Conservation (phyloP, 2,329 filamentous ascomycete species). For the Hymenoscyphus fraxineus region DNA sequence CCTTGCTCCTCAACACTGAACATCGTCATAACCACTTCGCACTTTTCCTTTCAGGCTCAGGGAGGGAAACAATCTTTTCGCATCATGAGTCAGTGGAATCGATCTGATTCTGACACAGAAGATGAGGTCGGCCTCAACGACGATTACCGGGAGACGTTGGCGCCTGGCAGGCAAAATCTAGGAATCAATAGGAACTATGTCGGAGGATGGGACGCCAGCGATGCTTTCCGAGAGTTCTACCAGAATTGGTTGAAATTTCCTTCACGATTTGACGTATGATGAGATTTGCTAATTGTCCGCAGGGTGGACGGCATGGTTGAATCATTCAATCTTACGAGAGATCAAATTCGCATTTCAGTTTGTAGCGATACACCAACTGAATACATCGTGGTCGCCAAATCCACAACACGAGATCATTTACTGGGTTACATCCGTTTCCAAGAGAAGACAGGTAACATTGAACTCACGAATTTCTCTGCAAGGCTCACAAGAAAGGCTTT, state of each 20-base stretch:
- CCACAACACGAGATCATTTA: conserved; percentile 2
- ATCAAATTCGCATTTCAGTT: conserved; percentile 6
- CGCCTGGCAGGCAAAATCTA: conserved; percentile 8
- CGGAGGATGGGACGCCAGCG: conserved; percentile 5
- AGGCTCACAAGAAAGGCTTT: conserved; percentile 17
- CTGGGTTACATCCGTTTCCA: conserved; percentile 24
- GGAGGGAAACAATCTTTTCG: too few species aligned
- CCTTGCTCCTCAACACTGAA: too few species aligned
- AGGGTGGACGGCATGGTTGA: conserved; percentile 21
- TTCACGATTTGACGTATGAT: background rate
- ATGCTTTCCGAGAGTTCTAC: conserved; percentile 23
- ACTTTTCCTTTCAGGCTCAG: too few species aligned
- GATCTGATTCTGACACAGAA: too few species aligned
- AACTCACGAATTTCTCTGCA: conserved; percentile 29
- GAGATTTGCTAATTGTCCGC: background rate
- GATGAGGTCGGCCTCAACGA: conserved; percentile 21
- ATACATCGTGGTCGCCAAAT: conserved; percentile 13
- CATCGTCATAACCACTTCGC: too few species aligned
- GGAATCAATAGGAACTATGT: conserved; percentile 14
- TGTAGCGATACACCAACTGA: conserved; percentile 1
- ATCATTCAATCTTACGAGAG: conserved; percentile 3
- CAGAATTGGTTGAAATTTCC: conserved; percentile 21
- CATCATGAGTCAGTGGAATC: too few species aligned
- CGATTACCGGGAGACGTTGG: conserved; percentile 9
- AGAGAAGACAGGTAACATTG: conserved; percentile 20